Base-by-base conservation (phyloP, 1,284 basidiomycete species). In the Ceratobasidium sp. region DNA sequence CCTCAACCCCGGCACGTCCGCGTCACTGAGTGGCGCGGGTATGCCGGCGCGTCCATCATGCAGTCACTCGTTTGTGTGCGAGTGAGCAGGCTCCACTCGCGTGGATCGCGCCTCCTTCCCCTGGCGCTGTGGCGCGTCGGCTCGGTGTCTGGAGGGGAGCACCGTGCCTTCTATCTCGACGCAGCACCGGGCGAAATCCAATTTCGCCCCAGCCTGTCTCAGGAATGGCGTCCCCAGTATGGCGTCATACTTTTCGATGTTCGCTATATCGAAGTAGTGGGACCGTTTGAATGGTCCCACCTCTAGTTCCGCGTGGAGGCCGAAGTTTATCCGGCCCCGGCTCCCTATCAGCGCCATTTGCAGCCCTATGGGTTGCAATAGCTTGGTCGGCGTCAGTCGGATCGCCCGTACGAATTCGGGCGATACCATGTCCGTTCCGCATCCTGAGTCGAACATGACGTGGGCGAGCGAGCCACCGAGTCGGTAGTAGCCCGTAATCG, bases 211-310 rank as follows among this genome's bases (percentile, higher is more conserved):
- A 0, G 14, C 82, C 81, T 0, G 71, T 67, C 1, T 86, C 73
- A 84, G 80, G 79, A 83, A 85, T 1, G 81, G 81, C 0, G 82
- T 83, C 0, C 84, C 84, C 0, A 86, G 76, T 0, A 86, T 80
- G 0, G 80, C 64, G 59, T 85, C 83, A 70, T 85, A 85, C 3
- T 80, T 69, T 66, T 85, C 84, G 0, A 85, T 54, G 70, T 85
- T 84, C 0, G 81, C 81, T 0, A 85, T 77, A 66, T 85, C 83
- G 23, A 84, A 80, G 68, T 83, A 83, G 8, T 69, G 67, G 20
- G 52, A 10, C 67, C 30, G 23, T 6, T 52, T 27, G 12, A 18
- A 44, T 54, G 86, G 85, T 64, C 86, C 87, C 10, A 69, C 52
- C 20, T 69, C 33, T 1, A 69, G 14, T 23, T 33, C 8, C 1